Conservation (phyloP, 2,329 filamentous ascomycete species). For the Rutstroemia sydowiana region DNA sequence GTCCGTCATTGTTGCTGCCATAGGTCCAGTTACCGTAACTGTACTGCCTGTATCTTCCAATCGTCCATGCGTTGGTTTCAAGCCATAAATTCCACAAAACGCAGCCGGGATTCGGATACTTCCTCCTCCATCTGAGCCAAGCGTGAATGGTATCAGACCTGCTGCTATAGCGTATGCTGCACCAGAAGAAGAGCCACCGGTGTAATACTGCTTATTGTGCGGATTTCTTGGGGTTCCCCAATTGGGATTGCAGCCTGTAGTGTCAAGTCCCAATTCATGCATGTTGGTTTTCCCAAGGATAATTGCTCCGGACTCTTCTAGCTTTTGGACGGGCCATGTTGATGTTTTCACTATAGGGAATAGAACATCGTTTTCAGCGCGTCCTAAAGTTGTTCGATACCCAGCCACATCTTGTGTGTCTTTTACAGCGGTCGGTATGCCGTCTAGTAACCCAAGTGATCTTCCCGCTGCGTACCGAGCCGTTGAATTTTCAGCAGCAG, state of each 20-base stretch:
- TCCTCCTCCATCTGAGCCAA: constrained; percentile 47
- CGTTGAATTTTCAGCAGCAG: constrained; percentile 66
- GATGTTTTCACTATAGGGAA: constrained; percentile 31
- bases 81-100: constrained; percentile 43
- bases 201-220: constrained; percentile 42
- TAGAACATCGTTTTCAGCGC: constrained; percentile 35
- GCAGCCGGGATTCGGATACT: constrained; percentile 42
- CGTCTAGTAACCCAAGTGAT: constrained; percentile 45
- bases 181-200: constrained; percentile 47
- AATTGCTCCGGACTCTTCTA: constrained; percentile 45
- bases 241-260: constrained; percentile 51
- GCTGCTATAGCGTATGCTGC: constrained; percentile 45
- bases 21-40: constrained; percentile 61
- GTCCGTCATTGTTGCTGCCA: constrained; percentile 69
- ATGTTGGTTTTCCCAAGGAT: constrained; percentile 52
- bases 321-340: constrained; percentile 39
- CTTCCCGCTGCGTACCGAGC: constrained; percentile 53
- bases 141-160: constrained; percentile 43
- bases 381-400: constrained; percentile 44
- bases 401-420: constrained; percentile 48
- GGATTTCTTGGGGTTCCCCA: constrained; percentile 49
- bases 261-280: constrained; percentile 55
- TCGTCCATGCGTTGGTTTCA: constrained; percentile 42
- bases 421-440: constrained; percentile 49
- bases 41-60: constrained; percentile 48